Base-by-base conservation (phyloP, 345 rosid species). In the Gossypium ekmanianum region DNA sequence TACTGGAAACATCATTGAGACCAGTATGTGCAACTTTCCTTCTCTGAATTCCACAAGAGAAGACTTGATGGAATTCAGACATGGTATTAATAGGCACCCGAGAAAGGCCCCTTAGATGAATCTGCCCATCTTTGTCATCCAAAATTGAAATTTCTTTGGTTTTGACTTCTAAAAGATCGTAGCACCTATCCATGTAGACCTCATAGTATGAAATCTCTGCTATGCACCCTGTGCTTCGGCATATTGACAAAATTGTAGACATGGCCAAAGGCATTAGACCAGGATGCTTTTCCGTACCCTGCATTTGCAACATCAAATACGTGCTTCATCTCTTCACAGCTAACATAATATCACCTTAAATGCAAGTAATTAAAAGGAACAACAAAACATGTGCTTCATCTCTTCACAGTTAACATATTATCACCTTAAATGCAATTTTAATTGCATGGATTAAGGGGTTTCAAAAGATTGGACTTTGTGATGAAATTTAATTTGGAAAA, bases 111-210 rank as follows among this genome's bases (percentile, higher is more conserved):
- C 74, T 91, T 34, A 92, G 90, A 84, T 95, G 97, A 73, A 87
- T 84, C 39, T 86, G 84, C 58, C 97, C 94, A 75, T 89, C 88
- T 75, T 86, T 89, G 71, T 88, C 97, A 9, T 91, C 94, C 76
- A 83, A 81, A 81, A 90, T 84, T 17, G 76, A 66, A 67, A 95
- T 86, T 84, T 91, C 97, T 47, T 81, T 85, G 2, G 79, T 71
- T 76, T 87, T 81, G 16, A 80, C 83, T 73, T 89, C 87, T 45
- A 93, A 58, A 3, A 95, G 97, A 80, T 95, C 99, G 84, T 89
- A 90, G 52, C 99, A 93, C 74, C 88, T 88, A 44, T 91, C 99
- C 94, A 93, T 73, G 68, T 95, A 95, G 72, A 95, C 90, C 88
- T 95, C 97, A 77, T 88, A 95, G 77, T 90, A 93, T 16, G 97